phyloP scores from a whole-genome alignment of 768 basidiomycete genomes.

The Tricholoma hemisulphureum region DNA sequence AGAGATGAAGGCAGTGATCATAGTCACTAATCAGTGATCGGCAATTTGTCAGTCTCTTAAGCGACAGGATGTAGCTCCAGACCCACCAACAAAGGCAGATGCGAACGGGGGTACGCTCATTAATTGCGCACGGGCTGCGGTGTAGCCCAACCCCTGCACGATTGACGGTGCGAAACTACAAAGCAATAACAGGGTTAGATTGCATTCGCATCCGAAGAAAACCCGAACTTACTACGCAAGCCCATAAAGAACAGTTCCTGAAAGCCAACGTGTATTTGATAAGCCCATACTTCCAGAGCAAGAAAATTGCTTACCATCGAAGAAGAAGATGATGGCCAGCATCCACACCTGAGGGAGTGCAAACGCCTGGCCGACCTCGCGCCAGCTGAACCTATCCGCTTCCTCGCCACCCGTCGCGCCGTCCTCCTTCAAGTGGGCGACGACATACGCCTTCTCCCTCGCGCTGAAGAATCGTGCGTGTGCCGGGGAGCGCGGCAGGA shows the following conservation, averaged over 20 bases:
- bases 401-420: constrained; percentile 35
- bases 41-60: background rate
- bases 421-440: constrained; percentile 39
- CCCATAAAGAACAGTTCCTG: constrained; percentile 45
- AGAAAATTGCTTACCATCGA: constrained; percentile 39
- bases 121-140: constrained; percentile 52
- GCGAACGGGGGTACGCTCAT: constrained; percentile 63
- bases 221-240: constrained; percentile 45
- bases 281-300: background rate
- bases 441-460: constrained; percentile 49
- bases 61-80: background rate
- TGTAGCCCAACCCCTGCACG: constrained; percentile 59
- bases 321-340: constrained; percentile 49
- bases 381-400: constrained; percentile 53
- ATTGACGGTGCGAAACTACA: constrained; percentile 71
- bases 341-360: constrained; percentile 56
- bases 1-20: constrained; percentile 45
- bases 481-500: constrained; percentile 46
- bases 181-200: background rate
- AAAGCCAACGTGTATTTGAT: background rate
- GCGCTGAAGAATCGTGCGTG: constrained; percentile 49
- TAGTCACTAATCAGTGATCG: constrained; percentile 24
- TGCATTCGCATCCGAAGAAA: background rate
- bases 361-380: constrained; percentile 48
- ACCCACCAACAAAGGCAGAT: constrained; percentile 46